Evolutionary conservation across 106 monocot species (phyloP).

Genomic region (Iris macrosiphon): DNA sequence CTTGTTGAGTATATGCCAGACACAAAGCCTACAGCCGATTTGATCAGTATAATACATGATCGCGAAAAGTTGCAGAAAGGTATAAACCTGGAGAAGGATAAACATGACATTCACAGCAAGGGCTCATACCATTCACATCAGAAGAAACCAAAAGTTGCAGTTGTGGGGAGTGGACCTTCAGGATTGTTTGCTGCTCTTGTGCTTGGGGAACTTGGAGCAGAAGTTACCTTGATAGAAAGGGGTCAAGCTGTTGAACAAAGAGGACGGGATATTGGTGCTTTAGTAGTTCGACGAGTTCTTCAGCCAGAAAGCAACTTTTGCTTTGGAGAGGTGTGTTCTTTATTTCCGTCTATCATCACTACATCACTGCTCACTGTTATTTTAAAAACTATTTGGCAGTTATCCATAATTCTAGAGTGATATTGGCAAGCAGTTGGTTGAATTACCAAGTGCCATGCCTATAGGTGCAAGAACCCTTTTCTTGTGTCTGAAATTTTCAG

Average conservation of each 20-base stretch:
- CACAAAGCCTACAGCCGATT: constrained; percentile 28
- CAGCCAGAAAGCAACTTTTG: constrained; percentile 92
- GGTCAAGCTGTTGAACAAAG: constrained; percentile 95
- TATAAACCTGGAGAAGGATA: constrained; percentile 4
- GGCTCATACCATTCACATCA: constrained; percentile 1
- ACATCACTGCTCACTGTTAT: too few species aligned
- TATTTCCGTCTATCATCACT: background rate
- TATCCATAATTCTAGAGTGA: too few species aligned
- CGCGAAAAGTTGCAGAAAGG: constrained; percentile 4
- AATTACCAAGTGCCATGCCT: too few species aligned
- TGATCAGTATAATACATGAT: constrained; percentile 41
- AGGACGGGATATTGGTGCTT: constrained; percentile 98
- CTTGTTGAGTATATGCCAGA: constrained; percentile 56
- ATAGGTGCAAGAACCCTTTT: too few species aligned
- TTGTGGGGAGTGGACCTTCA: constrained; percentile 92
- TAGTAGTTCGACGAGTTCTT: constrained; percentile 63
- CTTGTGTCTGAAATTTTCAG: too few species aligned
- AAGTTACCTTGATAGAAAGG: constrained; percentile 91
- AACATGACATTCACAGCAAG: constrained; percentile 9
- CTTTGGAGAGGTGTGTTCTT: constrained; percentile 83
- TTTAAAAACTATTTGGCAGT: too few species aligned
- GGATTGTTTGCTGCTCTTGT: constrained; percentile 96
- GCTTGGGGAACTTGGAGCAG: constrained; percentile 85
- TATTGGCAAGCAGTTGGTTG: too few species aligned
- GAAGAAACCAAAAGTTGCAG: constrained; percentile 65